Evolutionary conservation across 495 filamentous ascomycete species (phyloP), one percentile per base, ranked within the genome.

Genomic region (Aspergillus olivimuriae): DNA sequence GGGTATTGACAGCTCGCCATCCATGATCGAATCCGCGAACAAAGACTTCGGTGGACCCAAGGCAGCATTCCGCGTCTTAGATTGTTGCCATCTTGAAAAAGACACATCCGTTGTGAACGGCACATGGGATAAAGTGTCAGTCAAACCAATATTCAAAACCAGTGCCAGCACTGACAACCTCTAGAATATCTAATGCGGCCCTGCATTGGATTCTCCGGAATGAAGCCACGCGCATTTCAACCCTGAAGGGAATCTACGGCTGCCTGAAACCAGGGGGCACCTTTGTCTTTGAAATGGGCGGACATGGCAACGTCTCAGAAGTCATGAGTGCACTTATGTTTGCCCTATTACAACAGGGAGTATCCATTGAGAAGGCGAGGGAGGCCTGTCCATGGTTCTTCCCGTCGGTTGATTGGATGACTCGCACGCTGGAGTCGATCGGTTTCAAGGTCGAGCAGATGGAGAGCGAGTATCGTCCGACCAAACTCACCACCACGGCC

Each of bases 231-330:
- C 59, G 70, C 43, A 14, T 56, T 43, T 41, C 58, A 30, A 56
- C 66, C 31, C 45, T 89, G 48, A 47, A 45, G 2, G 73, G 63
- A 9, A 67, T 74, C 3, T 58, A 67, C 28, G 57, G 56, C 23
- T 65, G 71, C 5, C 69, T 89, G 5, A 70, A 61, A 10, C 74
- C 79, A 0, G 73, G 72, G 7, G 86, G 84, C 0, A 46, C 37
- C 0, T 81, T 88, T 39, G 76, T 77, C 6, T 87, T 87, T 47
- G 86, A 90, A 52, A 79, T 83, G 74, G 86, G 86, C 43, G 86
- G 79, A 0, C 65, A 75, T 22, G 86, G 86, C 4, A 89, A 88
- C 53, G 68, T 86, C 0, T 65, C 68, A 0, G 86, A 89, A 55
- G 68, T 86, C 15, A 74, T 77, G 19, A 62, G 78, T 0, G 78